Conservation (phyloP, 2,329 filamentous ascomycete genomes). For the Pseudogymnoascus sp. region DNA sequence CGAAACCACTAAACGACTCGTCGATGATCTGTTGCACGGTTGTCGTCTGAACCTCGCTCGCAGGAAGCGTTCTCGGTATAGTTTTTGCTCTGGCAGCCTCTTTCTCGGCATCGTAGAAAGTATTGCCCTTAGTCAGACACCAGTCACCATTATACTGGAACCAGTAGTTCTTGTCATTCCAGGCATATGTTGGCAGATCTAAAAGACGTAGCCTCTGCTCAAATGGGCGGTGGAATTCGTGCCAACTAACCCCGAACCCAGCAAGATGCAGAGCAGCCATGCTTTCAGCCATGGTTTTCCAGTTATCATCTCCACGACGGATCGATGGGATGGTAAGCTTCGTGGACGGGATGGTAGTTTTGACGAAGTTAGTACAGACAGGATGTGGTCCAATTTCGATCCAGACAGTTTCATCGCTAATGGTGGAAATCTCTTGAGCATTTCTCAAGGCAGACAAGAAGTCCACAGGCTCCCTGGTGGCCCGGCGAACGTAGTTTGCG, state of each 20-base stretch:
- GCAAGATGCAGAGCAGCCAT: constrained; percentile 58
- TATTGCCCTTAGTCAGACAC: constrained; percentile 51
- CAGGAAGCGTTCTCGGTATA: constrained; percentile 16
- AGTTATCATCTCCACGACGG: constrained; percentile 46
- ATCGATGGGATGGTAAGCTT: constrained; percentile 42
- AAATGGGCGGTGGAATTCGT: constrained; percentile 49
- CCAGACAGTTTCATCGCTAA: constrained; percentile 59
- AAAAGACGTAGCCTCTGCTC: constrained; percentile 43
- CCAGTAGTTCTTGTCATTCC: constrained; percentile 52
- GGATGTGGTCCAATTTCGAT: constrained; percentile 66
- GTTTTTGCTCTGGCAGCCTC: constrained; percentile 21
- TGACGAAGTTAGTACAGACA: constrained; percentile 58
- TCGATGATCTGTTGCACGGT: constrained; percentile 46
- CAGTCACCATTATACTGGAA: constrained; percentile 44
- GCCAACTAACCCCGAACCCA: constrained; percentile 52
- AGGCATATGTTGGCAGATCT: constrained; percentile 50
- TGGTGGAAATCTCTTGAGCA: constrained; percentile 47
- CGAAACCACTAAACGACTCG: constrained; percentile 42
- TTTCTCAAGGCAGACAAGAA: constrained; percentile 55
- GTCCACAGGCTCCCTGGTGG: constrained; percentile 61
- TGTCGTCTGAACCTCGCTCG: constrained; percentile 24
- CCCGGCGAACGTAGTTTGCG: constrained; percentile 53
- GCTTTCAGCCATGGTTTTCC: constrained; percentile 44
- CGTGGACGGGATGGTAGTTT: constrained; percentile 45
- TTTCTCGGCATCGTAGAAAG: constrained; percentile 40